Conservation (phyloP, 805 yeast genomes). For the Zygosaccharomyces bisporus region DNA sequence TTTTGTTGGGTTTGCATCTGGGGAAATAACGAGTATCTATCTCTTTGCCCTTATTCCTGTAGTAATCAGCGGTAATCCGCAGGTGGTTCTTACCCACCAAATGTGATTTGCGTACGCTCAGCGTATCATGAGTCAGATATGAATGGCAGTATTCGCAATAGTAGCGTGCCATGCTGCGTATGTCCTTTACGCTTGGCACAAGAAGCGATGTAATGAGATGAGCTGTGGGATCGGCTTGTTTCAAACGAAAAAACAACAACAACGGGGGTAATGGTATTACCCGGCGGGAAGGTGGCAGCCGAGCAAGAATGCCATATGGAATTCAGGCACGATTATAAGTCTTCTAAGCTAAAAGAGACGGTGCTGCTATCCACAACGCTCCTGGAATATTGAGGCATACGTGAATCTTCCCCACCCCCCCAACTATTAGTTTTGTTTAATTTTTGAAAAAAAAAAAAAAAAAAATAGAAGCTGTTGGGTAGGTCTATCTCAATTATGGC, state of each 20-base stretch:
- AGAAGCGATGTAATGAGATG: not conserved
- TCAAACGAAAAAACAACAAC: not conserved
- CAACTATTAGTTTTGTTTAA: too few species aligned
- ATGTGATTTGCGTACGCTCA: conserved; percentile 80
- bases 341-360: too few species aligned
- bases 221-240: not conserved
- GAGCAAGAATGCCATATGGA: too few species aligned
- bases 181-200: not conserved
- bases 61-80: conserved; percentile 67
- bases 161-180: conserved; percentile 55
- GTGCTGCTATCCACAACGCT: too few species aligned
- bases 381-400: too few species aligned
- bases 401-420: too few species aligned
- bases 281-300: too few species aligned
- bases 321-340: too few species aligned
- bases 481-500: too few species aligned
- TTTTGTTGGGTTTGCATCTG: conserved; percentile 1
- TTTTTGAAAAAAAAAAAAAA: too few species aligned
- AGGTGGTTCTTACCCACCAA: conserved; percentile 73
- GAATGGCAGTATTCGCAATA: conserved; percentile 84
- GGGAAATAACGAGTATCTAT: conserved; percentile 10
- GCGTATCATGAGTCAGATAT: conserved; percentile 82
- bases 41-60: conserved; percentile 42
- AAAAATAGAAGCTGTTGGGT: too few species aligned
- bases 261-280: too few species aligned